These are phyloP conservation scores for Scutellaria baicalensis DNA, from an alignment of 257 asterid genomes.

Conservation along the genomic window DNA sequence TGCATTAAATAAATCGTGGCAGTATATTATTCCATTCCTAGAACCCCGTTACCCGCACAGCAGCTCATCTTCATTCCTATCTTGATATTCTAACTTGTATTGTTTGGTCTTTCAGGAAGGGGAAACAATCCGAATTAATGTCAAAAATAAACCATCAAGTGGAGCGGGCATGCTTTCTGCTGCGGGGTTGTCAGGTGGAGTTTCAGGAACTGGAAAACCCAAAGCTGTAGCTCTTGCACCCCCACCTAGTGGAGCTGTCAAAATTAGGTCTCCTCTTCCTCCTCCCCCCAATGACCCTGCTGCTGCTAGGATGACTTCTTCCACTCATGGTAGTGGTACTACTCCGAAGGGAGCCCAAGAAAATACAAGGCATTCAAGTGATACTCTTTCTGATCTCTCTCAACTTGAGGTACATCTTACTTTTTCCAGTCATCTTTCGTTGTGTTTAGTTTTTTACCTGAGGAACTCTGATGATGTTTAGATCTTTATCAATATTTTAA, in stretches of 20 bases:
- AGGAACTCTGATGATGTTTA: background rate
- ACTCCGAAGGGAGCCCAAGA: conserved; percentile 36
- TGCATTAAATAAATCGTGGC: background rate
- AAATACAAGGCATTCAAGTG: conserved; percentile 35
- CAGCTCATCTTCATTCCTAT: background rate
- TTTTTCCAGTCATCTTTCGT: background rate
- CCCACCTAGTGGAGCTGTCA: conserved; percentile 61
- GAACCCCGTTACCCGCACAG: background rate
- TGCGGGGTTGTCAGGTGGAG: conserved; percentile 55
- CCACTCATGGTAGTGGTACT: conserved; percentile 20
- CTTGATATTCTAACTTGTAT: background rate
- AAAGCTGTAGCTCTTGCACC: conserved; percentile 72
- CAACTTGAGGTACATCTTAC: conserved; percentile 61
- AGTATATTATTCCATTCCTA: background rate
- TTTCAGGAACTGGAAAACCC: conserved; percentile 45
- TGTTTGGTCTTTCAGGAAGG: conserved; percentile 61
- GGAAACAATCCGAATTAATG: conserved; percentile 88
- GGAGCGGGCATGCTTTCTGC: conserved; percentile 94
- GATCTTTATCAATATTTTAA: background rate
- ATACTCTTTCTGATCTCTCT: conserved; percentile 70
- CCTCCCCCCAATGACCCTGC: conserved; percentile 90
- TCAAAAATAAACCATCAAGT: conserved; percentile 70
- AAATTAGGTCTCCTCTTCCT: conserved; percentile 83
- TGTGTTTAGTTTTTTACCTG: background rate
- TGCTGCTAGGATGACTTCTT: conserved; percentile 38